Evolutionary conservation across 192 early-diverging fungal genomes (phyloP).

Genomic region (Coemansia umbellata): DNA sequence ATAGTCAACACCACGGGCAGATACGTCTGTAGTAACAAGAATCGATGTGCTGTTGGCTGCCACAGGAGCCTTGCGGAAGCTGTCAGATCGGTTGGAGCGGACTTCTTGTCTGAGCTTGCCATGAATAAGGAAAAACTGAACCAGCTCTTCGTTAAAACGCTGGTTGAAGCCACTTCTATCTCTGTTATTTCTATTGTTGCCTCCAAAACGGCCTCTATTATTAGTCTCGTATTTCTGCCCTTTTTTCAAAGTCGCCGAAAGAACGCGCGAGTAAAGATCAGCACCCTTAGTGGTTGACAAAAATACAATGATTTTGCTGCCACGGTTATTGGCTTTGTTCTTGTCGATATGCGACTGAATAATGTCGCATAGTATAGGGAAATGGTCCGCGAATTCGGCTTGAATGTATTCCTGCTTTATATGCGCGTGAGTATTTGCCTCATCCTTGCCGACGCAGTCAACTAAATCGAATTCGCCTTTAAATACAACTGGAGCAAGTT

Average conservation of each 20-base stretch:
- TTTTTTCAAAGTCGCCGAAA: conserved; percentile 20
- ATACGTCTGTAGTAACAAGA: conserved; percentile 92
- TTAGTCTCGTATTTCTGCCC: not conserved
- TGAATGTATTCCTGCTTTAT: conserved; percentile 76
- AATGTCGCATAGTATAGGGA: conserved; percentile 59
- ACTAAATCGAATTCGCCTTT: conserved; percentile 63
- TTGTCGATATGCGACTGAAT: conserved; percentile 56
- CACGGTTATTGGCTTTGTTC: conserved; percentile 45
- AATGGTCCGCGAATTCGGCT: conserved; percentile 59
- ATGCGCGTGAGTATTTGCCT: conserved; percentile 74
- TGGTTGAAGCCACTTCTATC: not conserved
- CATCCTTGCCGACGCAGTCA: conserved; percentile 82
- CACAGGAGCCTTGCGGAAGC: conserved; percentile 61
- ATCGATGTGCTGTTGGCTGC: conserved; percentile 52
- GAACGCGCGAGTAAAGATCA: conserved; percentile 21
- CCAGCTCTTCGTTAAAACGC: conserved; percentile 8
- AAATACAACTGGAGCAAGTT: conserved; percentile 64
- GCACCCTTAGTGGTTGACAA: conserved; percentile 70
- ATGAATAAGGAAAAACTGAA: conserved; percentile 55
- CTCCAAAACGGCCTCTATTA: not conserved
- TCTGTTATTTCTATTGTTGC: not conserved
- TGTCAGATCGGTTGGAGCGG: conserved; percentile 66
- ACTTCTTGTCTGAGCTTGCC: conserved; percentile 72
- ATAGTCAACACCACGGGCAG: conserved; percentile 96
- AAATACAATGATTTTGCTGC: conserved; percentile 89